A percentile compares a stretch with the other conserved stretches of the same genome.
Evolutionary conservation across 129 eudicot species (phyloP).

Genomic region (Pittosporum tobira): DNA sequence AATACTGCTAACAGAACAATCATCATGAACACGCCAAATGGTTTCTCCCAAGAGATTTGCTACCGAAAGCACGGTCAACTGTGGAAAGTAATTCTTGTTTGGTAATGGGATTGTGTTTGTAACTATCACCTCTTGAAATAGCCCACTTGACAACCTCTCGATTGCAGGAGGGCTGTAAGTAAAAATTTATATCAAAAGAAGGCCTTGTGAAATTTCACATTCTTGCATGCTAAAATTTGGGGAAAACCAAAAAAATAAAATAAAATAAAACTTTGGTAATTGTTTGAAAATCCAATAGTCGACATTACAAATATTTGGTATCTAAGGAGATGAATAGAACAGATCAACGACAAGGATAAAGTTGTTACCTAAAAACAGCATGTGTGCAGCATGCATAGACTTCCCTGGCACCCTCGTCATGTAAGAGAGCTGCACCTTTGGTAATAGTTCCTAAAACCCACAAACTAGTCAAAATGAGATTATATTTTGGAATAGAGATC

Average conservation of each 20-base stretch:
- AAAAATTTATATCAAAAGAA: neutral
- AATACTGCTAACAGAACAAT: conserved; percentile 76
- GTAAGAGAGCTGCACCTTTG: conserved; percentile 74
- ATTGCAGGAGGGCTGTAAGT: conserved; percentile 76
- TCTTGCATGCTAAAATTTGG: too few relatives aligned
- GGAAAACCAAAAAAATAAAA: too few relatives aligned
- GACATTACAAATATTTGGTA: neutral
- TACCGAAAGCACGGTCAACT: conserved; percentile 76
- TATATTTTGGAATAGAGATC: neutral
- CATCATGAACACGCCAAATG: conserved; percentile 90
- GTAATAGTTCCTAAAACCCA: conserved; percentile 58
- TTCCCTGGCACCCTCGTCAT: conserved; percentile 78
- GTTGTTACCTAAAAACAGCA: conserved; percentile 66
- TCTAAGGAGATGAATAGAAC: neutral
- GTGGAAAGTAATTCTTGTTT: conserved; percentile 69
- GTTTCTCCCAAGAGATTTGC: conserved; percentile 89
- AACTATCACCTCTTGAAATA: conserved; percentile 76
- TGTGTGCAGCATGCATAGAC: conserved; percentile 88
- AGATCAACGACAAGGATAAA: neutral
- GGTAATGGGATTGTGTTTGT: conserved; percentile 64
- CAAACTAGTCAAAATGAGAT: neutral
- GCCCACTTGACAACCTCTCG: conserved; percentile 78
- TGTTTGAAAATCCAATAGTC: too few relatives aligned
- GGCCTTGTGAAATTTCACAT: neutral
- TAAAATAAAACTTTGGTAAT: too few relatives aligned